Conservation (phyloP, 78 protist species). For the Reticulomyxa filosa region DNA sequence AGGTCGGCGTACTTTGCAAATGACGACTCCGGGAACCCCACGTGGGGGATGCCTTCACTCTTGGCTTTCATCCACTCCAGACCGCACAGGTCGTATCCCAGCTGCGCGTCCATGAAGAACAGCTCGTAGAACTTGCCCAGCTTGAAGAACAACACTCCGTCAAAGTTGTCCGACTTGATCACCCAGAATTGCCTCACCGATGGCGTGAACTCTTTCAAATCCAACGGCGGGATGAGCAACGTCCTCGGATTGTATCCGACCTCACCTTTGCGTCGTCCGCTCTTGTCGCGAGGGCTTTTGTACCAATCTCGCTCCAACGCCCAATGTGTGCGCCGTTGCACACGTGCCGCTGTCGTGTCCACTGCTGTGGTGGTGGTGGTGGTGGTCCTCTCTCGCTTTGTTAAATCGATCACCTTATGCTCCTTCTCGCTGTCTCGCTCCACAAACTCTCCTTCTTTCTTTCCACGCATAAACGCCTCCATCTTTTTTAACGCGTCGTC, state of each 20-base stretch:
- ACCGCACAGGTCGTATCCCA: slow-evolving; percentile 10
- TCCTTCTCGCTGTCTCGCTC: background rate
- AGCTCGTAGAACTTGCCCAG: slow-evolving; percentile 26
- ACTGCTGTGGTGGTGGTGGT: background rate
- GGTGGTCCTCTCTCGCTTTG: background rate
- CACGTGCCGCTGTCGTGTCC: background rate
- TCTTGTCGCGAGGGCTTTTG: background rate
- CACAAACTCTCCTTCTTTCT: background rate
- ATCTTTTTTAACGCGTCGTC: background rate
- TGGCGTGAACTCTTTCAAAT: background rate
- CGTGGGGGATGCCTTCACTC: slow-evolving; percentile 1
- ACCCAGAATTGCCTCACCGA: slow-evolving; percentile 10
- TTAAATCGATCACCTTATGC: background rate
- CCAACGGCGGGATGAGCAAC: background rate
- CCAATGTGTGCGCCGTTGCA: background rate
- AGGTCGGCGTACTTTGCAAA: slow-evolving; percentile 4
- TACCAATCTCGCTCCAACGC: background rate
- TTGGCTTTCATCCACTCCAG: slow-evolving; percentile 7
- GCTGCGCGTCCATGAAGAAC: slow-evolving; percentile 12
- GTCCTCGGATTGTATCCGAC: background rate
- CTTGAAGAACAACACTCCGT: slow-evolving; percentile 10
- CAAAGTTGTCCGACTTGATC: slow-evolving; percentile 3
- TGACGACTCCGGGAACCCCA: slow-evolving; percentile 16
- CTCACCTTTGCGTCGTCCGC: background rate
- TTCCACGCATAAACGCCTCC: background rate